Conservation (phyloP, 768 basidiomycete genomes). For the Sutorius australiensis region DNA sequence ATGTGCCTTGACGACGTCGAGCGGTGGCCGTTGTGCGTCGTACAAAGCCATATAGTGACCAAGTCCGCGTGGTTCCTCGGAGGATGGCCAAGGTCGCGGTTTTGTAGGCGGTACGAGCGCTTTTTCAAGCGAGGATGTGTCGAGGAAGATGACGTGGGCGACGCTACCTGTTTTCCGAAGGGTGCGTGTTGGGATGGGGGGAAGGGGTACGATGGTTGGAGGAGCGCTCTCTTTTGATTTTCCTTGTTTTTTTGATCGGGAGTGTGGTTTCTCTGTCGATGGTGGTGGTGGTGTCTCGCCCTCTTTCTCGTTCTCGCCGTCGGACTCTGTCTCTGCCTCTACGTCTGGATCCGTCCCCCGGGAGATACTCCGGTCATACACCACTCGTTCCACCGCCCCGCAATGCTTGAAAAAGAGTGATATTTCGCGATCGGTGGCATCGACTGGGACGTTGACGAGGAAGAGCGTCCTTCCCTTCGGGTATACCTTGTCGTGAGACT, state of each 20-base stretch:
- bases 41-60: constrained; percentile 67
- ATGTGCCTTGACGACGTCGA: constrained; percentile 69
- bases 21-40: constrained; percentile 65
- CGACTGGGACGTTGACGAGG: constrained; percentile 84
- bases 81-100: constrained; percentile 61
- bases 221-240: constrained; percentile 22
- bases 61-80: constrained; percentile 63
- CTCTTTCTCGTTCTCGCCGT: background rate
- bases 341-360: constrained; percentile 30
- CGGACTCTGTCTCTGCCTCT: constrained; percentile 16
- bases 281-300: background rate
- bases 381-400: constrained; percentile 73
- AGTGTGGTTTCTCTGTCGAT: constrained; percentile 14
- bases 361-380: constrained; percentile 52
- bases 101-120: constrained; percentile 53
- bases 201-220: constrained; percentile 62
- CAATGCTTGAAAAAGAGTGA: constrained; percentile 69
- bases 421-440: constrained; percentile 80
- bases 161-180: constrained; percentile 60
- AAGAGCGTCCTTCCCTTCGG: constrained; percentile 75
- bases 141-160: constrained; percentile 72
- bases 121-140: constrained; percentile 64
- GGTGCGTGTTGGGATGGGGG: constrained; percentile 47
- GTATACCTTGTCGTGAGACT: constrained; percentile 34
- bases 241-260: constrained; percentile 33